Percentiles rank a stretch among this genome's conserved stretches.
Conservation (phyloP, 495 filamentous ascomycete species). For the Penicillium subrubescens region DNA sequence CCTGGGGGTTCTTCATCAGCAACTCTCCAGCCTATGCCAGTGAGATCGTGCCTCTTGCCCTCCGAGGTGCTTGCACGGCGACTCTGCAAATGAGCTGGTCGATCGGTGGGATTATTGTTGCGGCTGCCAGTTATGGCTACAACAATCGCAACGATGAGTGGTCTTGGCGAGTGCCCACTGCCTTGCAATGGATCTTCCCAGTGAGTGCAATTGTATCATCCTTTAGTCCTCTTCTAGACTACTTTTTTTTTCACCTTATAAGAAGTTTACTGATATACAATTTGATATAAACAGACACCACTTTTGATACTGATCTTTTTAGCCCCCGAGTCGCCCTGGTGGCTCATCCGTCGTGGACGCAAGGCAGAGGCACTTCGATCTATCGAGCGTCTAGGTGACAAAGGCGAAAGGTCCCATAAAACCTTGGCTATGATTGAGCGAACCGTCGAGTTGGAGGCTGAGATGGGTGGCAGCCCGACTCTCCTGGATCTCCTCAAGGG, state of each 20-base stretch:
- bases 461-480: slow-evolving; percentile 55
- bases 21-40: slow-evolving; percentile 71
- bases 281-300: slow-evolving; percentile 40
- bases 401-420: slow-evolving; percentile 60
- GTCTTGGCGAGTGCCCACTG: slow-evolving; percentile 62
- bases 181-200: slow-evolving; percentile 81
- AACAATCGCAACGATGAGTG: slow-evolving; percentile 52
- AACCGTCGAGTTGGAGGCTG: slow-evolving; percentile 66
- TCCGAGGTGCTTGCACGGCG: slow-evolving; percentile 66
- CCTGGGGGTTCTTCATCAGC: slow-evolving; percentile 76
- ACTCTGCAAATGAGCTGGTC: slow-evolving; percentile 78
- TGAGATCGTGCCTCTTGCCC: slow-evolving; percentile 66
- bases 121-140: slow-evolving; percentile 64
- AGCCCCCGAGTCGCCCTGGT: slow-evolving; percentile 72
- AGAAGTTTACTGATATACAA: not conserved
- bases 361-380: slow-evolving; percentile 63
- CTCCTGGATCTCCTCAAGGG: slow-evolving; percentile 71
- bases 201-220: slow-evolving; percentile 10
- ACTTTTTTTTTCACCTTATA: not conserved
- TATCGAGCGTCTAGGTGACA: slow-evolving; percentile 61
- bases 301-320: slow-evolving; percentile 65
- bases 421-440: slow-evolving; percentile 75
- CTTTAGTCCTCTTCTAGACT: not conserved
- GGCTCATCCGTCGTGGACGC: slow-evolving; percentile 52
- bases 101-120: slow-evolving; percentile 67